These are phyloP conservation scores for Pinus taeda DNA, from an alignment of 75 land plant species.

Conservation along the genomic window DNA sequence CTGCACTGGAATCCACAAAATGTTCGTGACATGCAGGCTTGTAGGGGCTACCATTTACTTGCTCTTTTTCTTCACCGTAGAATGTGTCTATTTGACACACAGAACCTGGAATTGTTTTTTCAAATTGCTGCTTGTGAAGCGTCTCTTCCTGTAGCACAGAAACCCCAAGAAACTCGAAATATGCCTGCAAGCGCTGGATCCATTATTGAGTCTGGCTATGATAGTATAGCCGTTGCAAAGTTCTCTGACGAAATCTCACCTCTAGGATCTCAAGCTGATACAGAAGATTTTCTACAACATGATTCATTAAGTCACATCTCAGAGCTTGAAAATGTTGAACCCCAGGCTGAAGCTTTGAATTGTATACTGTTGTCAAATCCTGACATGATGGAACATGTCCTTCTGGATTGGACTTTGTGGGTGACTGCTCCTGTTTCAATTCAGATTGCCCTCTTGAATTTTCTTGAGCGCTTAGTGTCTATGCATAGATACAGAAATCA, in stretches of 20 bases:
- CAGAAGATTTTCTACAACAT: conserved; percentile 68
- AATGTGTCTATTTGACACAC: conserved; percentile 89
- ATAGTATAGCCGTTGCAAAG: conserved; percentile 50
- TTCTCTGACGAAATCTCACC: conserved; percentile 76
- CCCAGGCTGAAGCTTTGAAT: conserved; percentile 62
- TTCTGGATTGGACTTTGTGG: conserved; percentile 99
- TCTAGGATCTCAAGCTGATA: conserved; percentile 75
- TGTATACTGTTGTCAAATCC: conserved; percentile 88
- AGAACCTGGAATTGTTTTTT: conserved; percentile 86
- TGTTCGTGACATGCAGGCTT: conserved; percentile 84
- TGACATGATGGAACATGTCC: conserved; percentile 98
- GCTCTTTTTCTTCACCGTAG: conserved; percentile 83
- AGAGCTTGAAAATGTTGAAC: conserved; percentile 77
- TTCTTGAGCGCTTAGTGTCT: conserved; percentile 87
- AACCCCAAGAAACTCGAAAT: conserved; percentile 13
- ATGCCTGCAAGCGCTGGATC: conserved; percentile 22
- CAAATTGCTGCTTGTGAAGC: conserved; percentile 99
- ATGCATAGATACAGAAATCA: conserved; percentile 96
- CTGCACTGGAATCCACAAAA: conserved; percentile 89
- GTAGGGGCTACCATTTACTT: conserved; percentile 90
- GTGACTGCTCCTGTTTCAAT: conserved; percentile 75
- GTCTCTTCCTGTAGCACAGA: conserved; percentile 56
- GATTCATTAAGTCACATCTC: conserved; percentile 83
- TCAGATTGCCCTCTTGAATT: conserved; percentile 83
- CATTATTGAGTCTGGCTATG: conserved; percentile 42